Conservation (phyloP, 305 asterid species). For the Striga hermonthica region DNA sequence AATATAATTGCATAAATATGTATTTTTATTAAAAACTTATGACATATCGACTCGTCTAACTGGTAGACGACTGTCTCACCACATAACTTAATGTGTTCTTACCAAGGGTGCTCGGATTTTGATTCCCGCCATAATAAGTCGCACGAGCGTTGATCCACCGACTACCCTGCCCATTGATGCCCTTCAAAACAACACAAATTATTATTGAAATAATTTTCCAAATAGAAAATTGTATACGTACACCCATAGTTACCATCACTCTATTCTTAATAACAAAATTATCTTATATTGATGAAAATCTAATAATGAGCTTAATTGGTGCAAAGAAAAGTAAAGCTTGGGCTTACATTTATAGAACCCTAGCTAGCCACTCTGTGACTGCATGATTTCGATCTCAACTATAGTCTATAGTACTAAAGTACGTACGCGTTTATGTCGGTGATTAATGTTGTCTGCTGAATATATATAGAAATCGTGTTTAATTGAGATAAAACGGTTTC, state of each 20-base stretch:
- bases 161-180: slow-evolving; percentile 33
- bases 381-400: slow-evolving; percentile 9
- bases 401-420: not conserved
- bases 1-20: no score
- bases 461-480: not conserved
- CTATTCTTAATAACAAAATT: no score
- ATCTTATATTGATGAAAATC: not conserved
- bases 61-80: not conserved
- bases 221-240: slow-evolving; percentile 14
- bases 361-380: not conserved
- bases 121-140: slow-evolving; percentile 60
- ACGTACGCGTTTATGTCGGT: slow-evolving; percentile 58
- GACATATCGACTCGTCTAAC: no score
- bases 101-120: slow-evolving; percentile 67
- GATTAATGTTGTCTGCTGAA: slow-evolving; percentile 32
- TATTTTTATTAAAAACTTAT: no score
- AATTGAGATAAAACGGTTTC: not conserved
- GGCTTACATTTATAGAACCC: slow-evolving; percentile 32
- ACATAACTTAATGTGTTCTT: slow-evolving; percentile 17
- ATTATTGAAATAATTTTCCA: slow-evolving; percentile 31
- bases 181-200: slow-evolving; percentile 33
- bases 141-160: slow-evolving; percentile 59
- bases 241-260: slow-evolving; percentile 20
- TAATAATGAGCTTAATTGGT: not conserved
- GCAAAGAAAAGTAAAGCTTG: not conserved